Conservation (phyloP, 805 yeast species). For the Candida pseudofarinosa region DNA sequence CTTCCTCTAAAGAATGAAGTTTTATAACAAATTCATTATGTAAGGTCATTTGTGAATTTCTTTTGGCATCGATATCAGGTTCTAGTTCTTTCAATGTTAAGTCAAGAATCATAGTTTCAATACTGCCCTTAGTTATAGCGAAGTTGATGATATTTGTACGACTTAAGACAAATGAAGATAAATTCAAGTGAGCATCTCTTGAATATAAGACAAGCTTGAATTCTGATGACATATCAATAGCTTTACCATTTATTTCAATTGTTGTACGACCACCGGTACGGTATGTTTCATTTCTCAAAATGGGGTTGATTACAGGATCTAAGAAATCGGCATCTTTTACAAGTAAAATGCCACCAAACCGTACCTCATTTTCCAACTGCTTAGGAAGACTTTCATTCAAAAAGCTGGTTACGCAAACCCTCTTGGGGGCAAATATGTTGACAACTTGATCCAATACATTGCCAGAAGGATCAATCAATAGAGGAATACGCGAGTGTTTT, state of each 20-base stretch:
- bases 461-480: conserved; percentile 72
- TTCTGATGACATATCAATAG: conserved; percentile 61
- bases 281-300: conserved; percentile 58
- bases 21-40: conserved; percentile 57
- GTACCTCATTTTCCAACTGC: conserved; percentile 71
- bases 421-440: conserved; percentile 23
- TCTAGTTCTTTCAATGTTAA: conserved; percentile 48
- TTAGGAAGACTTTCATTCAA: conserved; percentile 61
- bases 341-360: conserved; percentile 76
- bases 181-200: conserved; percentile 44
- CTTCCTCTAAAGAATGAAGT: conserved; percentile 53
- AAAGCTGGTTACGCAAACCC: conserved; percentile 61
- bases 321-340: conserved; percentile 76
- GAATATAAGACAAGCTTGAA: conserved; percentile 63
- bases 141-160: conserved; percentile 66
- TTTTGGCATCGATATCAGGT: conserved; percentile 64
- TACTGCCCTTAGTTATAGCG: conserved; percentile 62
- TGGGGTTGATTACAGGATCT: conserved; percentile 67
- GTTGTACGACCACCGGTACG: conserved; percentile 67
- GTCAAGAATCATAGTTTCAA: conserved; percentile 61
- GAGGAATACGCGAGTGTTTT: conserved; percentile 40
- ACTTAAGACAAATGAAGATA: conserved; percentile 56
- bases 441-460: conserved; percentile 39
- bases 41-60: conserved; percentile 49
- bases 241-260: conserved; percentile 56